Percentiles rank a stretch among this genome's conserved stretches.
Conservation (phyloP, 305 asterid species). For the Ajuga reptans region DNA sequence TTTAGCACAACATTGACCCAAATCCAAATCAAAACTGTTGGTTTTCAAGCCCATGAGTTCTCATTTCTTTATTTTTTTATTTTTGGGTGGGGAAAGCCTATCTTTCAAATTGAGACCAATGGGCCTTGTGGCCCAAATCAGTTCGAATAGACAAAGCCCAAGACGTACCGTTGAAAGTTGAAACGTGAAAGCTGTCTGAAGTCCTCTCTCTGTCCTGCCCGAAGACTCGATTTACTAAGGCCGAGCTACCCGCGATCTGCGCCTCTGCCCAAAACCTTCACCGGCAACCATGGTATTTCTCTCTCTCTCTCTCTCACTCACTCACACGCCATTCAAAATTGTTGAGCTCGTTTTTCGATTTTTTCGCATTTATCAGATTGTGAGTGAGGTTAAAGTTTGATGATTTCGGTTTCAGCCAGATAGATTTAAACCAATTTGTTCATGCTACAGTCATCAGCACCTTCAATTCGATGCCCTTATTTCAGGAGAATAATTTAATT, state of each 20-base stretch:
- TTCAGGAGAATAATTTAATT: neutral
- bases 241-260: slow-evolving; percentile 18
- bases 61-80: too few relatives aligned
- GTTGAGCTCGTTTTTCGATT: neutral
- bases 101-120: neutral
- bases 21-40: too few relatives aligned
- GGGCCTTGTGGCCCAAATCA: neutral
- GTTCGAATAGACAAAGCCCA: neutral
- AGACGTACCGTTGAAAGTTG: neutral
- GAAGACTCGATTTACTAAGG: slow-evolving; percentile 1
- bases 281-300: slow-evolving; percentile 22
- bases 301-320: neutral
- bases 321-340: neutral
- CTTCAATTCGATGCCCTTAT: neutral
- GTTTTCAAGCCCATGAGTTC: too few relatives aligned
- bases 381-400: neutral
- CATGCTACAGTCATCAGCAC: neutral
- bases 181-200: neutral
- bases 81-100: too few relatives aligned
- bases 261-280: neutral
- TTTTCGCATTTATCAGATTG: neutral
- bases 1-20: too few relatives aligned
- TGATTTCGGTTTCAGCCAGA: neutral
- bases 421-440: neutral
- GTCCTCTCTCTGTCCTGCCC: neutral